Evolutionary conservation across 1,284 basidiomycete species (phyloP).

Genomic region (Malassezia furfur): DNA sequence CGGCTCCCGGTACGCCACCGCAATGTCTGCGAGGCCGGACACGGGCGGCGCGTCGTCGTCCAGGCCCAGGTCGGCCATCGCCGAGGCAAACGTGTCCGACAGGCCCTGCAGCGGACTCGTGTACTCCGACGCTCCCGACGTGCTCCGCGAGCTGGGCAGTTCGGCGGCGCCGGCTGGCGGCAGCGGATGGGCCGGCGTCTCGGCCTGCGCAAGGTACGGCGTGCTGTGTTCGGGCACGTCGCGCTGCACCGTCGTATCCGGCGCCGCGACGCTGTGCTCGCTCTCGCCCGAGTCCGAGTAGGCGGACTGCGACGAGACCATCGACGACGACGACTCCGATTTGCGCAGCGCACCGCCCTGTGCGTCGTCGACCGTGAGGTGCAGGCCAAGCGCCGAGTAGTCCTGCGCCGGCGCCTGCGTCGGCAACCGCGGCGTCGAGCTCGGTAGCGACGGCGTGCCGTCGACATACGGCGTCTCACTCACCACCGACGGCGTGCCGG

Average conservation of each 20-base stretch:
- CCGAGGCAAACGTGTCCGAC: slow-evolving; percentile 15
- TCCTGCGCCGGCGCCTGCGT: not conserved
- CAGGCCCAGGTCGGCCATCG: slow-evolving; percentile 15
- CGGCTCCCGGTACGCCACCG: slow-evolving; percentile 9
- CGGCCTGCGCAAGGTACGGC: not conserved
- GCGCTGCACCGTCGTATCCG: not conserved
- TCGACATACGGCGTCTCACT: not conserved
- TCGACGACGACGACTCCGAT: not conserved
- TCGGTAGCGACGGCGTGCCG: not conserved
- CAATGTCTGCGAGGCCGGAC: not conserved
- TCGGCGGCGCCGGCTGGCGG: not conserved
- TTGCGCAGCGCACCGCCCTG: not conserved
- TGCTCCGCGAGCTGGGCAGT: not conserved
- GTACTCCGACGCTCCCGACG: not conserved
- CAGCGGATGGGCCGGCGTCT: too few relatives aligned
- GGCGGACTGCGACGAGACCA: not conserved
- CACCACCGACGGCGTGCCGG: not conserved
- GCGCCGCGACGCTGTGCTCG: not conserved
- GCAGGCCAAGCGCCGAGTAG: not conserved
- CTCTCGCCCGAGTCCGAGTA: slow-evolving; percentile 1
- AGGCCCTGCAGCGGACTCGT: slow-evolving; percentile 13
- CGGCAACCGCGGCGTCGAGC: too few relatives aligned
- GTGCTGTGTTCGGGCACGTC: not conserved
- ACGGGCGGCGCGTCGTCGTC: slow-evolving; percentile 6
- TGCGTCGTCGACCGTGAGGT: not conserved